phyloP scores from a whole-genome alignment of 768 basidiomycete species.

The Tulasnella sp. region DNA sequence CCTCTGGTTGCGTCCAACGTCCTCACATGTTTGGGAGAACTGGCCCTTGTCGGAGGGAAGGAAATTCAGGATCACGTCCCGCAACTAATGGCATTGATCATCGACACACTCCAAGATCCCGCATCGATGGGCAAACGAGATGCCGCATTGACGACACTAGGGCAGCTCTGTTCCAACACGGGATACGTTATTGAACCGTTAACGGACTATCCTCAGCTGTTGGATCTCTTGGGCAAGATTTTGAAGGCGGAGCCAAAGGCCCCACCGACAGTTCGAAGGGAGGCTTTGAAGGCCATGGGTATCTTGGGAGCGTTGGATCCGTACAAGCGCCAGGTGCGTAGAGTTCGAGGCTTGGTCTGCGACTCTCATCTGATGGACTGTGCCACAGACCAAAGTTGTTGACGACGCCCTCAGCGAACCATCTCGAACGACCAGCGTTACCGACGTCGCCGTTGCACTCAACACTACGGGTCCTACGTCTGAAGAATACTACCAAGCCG shows the following conservation, averaged over 20 bases:
- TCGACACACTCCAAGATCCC: conserved; percentile 87
- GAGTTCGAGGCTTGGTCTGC: neutral
- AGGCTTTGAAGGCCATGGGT: conserved; percentile 93
- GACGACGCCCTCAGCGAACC: conserved; percentile 71
- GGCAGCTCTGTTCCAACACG: conserved; percentile 93
- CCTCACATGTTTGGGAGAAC: conserved; percentile 91
- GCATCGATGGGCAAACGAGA: conserved; percentile 80
- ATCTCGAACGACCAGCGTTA: conserved; percentile 47
- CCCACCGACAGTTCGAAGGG: conserved; percentile 61
- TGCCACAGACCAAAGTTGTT: conserved; percentile 45
- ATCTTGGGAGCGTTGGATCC: conserved; percentile 96
- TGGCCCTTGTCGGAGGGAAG: conserved; percentile 91
- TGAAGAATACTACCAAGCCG: conserved; percentile 97
- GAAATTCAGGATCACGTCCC: conserved; percentile 82
- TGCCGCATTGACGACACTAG: conserved; percentile 90
- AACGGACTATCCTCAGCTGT: conserved; percentile 85
- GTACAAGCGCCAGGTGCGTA: conserved; percentile 82
- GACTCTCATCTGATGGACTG: conserved; percentile 23
- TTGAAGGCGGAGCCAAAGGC: conserved; percentile 73
- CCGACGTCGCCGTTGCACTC: conserved; percentile 49
- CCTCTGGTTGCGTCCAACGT: conserved; percentile 90
- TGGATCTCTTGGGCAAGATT: conserved; percentile 83
- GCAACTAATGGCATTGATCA: conserved; percentile 87
- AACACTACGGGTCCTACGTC: conserved; percentile 56
- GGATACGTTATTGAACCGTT: conserved; percentile 92